Conservation (phyloP, 176 grass and related monocot species). For the Stipa capillata region DNA sequence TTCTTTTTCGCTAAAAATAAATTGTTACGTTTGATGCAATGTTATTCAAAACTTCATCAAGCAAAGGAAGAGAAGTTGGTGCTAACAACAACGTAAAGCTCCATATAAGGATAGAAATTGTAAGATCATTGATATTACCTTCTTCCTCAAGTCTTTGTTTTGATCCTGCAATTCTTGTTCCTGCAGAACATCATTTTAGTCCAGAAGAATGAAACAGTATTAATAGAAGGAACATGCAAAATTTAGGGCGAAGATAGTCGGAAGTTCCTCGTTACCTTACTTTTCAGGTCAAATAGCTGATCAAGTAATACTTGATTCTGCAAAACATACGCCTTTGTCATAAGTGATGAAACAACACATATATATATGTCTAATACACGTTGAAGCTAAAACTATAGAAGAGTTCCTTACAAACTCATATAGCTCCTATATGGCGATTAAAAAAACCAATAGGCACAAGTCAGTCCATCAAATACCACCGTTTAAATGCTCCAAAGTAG, state of each 20-base stretch:
- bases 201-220: no score
- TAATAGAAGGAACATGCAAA: not conserved
- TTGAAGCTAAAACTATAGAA: not conserved
- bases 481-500: not conserved
- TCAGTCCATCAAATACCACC: not conserved
- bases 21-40: not conserved
- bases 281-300: slow-evolving; percentile 71
- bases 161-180: slow-evolving; percentile 55
- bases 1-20: not conserved
- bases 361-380: not conserved
- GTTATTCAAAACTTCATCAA: not conserved
- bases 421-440: not conserved
- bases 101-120: not conserved
- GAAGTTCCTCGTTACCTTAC: slow-evolving; percentile 37
- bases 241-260: not conserved
- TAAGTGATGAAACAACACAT: not conserved
- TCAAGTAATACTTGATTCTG: slow-evolving; percentile 64
- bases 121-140: slow-evolving; percentile 33
- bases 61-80: not conserved
- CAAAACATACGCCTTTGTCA: slow-evolving; percentile 3
- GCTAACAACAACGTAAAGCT: not conserved
- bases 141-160: slow-evolving; percentile 59
- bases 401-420: not conserved
- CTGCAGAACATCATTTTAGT: slow-evolving; percentile 27
- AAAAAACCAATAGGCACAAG: not conserved